phyloP scores from a whole-genome alignment of 306 rosid genomes.

The Cicer yamashitae region DNA sequence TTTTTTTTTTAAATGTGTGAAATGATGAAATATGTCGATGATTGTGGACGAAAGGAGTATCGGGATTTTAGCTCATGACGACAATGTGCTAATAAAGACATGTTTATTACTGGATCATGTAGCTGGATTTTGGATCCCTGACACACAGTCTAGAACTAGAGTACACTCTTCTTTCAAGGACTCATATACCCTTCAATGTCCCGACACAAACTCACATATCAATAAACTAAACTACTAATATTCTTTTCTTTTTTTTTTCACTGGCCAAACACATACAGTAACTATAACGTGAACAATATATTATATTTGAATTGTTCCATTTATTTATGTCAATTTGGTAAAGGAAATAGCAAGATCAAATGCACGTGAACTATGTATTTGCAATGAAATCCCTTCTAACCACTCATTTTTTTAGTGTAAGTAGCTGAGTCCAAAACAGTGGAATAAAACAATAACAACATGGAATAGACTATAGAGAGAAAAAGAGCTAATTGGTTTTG shows the following conservation, averaged over 20 bases:
- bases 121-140: conserved; percentile 15
- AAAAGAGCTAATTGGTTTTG: conserved; percentile 36
- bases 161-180: conserved; percentile 18
- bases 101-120: conserved; percentile 12
- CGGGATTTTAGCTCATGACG: conserved; percentile 17
- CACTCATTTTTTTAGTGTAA: conserved; percentile 41
- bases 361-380: conserved; percentile 53
- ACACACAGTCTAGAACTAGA: neutral
- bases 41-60: too few species aligned
- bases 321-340: conserved; percentile 6
- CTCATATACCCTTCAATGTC: too few species aligned
- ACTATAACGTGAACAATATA: neutral
- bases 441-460: conserved; percentile 36
- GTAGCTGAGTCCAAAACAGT: conserved; percentile 45
- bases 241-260: neutral
- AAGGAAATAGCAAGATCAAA: conserved; percentile 24
- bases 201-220: too few species aligned
- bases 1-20: too few species aligned
- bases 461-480: conserved; percentile 9
- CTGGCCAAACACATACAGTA: conserved; percentile 1
- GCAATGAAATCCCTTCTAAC: neutral
- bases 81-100: conserved; percentile 39
- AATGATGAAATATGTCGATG: too few species aligned
- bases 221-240: neutral
- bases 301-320: neutral